Percentiles rank a stretch among this genome's conserved stretches.
These are phyloP conservation scores for Priceomyces melissophilus DNA, from an alignment of 805 yeast species.

Conservation along the genomic window DNA sequence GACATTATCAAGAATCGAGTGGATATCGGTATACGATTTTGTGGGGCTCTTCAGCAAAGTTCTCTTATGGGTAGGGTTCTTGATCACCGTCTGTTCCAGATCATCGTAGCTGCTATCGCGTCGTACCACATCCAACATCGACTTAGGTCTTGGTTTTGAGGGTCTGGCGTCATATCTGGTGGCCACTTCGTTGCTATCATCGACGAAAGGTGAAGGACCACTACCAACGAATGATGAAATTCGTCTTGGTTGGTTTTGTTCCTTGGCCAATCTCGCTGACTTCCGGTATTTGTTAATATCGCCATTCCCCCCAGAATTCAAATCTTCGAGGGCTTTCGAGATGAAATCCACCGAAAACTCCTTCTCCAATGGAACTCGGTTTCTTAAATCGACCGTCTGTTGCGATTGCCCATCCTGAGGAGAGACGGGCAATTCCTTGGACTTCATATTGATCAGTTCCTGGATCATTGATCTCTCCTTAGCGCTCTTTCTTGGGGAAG, in stretches of 20 bases:
- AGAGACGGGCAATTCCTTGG: conserved; percentile 25
- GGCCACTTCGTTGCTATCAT: conserved; percentile 37
- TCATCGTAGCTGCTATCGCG: conserved; percentile 3
- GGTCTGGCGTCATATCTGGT: conserved; percentile 28
- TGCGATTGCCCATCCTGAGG: conserved; percentile 3
- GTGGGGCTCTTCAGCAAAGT: conserved; percentile 31
- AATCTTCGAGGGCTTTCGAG: conserved; percentile 44
- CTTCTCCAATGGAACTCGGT: conserved; percentile 33
- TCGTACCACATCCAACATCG: conserved; percentile 20
- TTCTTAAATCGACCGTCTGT: conserved; percentile 6
- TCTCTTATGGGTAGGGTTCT: conserved; percentile 12
- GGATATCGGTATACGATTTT: conserved; percentile 31
- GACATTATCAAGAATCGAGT: conserved; percentile 20
- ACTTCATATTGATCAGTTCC: conserved; percentile 34
- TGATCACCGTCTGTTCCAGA: conserved; percentile 6
- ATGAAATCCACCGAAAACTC: conserved; percentile 45
- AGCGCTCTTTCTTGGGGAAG: conserved; percentile 39
- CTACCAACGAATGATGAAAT: conserved; percentile 1
- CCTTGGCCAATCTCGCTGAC: conserved; percentile 27
- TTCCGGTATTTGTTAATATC: conserved; percentile 38
- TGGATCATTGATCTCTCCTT: conserved; percentile 33
- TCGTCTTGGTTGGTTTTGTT: conserved; percentile 11
- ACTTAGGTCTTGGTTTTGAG: conserved; percentile 20
- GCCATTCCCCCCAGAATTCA: conserved; percentile 44
- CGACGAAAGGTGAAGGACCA: conserved; percentile 24